phyloP scores from a whole-genome alignment of 2,329 filamentous ascomycete species.

The Dryadomyces sulphureus region DNA sequence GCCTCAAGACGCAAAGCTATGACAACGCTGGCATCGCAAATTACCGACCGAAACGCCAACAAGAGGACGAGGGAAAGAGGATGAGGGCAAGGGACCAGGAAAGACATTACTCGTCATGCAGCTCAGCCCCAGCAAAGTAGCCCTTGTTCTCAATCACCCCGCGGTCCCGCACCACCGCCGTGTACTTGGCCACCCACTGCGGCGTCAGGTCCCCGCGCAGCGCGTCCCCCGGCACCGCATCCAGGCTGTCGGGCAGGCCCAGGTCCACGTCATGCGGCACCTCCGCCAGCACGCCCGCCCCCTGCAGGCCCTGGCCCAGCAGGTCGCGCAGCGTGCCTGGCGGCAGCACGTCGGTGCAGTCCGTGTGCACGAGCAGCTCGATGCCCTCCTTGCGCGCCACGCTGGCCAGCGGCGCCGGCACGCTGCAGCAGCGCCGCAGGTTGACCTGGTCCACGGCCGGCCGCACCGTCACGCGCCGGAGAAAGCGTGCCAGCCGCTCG shows the following conservation, averaged over 20 bases:
- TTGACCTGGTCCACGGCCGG: slow-evolving; percentile 94
- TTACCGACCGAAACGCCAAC: neutral
- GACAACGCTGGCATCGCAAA: neutral
- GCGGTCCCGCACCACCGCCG: slow-evolving; percentile 81
- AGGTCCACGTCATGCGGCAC: slow-evolving; percentile 15
- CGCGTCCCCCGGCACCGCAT: slow-evolving; percentile 25
- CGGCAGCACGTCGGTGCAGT: slow-evolving; percentile 84
- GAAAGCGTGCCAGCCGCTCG: slow-evolving; percentile 63
- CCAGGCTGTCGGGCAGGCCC: neutral
- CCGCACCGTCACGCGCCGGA: slow-evolving; percentile 53
- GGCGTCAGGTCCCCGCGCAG: slow-evolving; percentile 67
- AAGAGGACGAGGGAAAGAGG: slow-evolving; percentile 3
- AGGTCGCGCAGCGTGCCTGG: slow-evolving; percentile 73
- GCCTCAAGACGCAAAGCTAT: no score
- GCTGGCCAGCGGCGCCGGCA: slow-evolving; percentile 71
- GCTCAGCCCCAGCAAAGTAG: slow-evolving; percentile 78
- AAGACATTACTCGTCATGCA: slow-evolving; percentile 28
- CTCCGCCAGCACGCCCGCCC: slow-evolving; percentile 57
- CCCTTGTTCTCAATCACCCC: slow-evolving; percentile 98
- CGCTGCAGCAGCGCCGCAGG: slow-evolving; percentile 86
- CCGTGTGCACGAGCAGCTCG: slow-evolving; percentile 83
- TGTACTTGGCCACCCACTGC: slow-evolving; percentile 95
- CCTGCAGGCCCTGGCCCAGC: slow-evolving; percentile 54
- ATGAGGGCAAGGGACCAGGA: neutral
- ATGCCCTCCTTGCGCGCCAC: slow-evolving; percentile 75